Percentiles rank a stretch among this genome's conserved stretches.
Evolutionary conservation across 2,329 filamentous ascomycete genomes (phyloP).

Genomic region (Colletotrichum brevisporum): DNA sequence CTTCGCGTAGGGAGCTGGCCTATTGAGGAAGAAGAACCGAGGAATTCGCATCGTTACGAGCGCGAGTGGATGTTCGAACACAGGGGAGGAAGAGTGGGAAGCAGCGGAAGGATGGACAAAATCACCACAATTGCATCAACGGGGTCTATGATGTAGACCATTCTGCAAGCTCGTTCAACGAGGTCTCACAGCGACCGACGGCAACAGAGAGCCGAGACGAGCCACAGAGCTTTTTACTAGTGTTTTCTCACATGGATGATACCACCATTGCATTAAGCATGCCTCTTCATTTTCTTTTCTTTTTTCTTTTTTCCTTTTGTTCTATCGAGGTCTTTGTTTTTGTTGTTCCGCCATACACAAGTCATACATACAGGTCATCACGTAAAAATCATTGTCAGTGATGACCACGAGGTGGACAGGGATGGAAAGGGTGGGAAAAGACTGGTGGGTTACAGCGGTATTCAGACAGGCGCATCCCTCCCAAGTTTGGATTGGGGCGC

Average conservation of each 20-base stretch:
- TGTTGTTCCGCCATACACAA: conserved; percentile 40
- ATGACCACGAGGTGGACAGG: conserved; percentile 14
- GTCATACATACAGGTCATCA: conserved; percentile 39
- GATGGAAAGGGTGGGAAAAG: conserved; percentile 2
- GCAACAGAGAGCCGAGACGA: conserved; percentile 40
- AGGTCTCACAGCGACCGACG: conserved; percentile 38
- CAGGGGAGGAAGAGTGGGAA: conserved; percentile 12
- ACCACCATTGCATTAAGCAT: conserved; percentile 58
- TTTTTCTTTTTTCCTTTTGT: conserved; percentile 45
- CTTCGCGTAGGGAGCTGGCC: conserved; percentile 31
- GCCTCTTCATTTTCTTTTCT: conserved; percentile 47
- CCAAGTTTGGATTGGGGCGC: conserved; percentile 9
- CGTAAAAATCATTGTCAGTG: conserved; percentile 35
- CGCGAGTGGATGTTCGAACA: background rate
- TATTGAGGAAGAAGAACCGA: conserved; percentile 1
- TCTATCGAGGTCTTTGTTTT: conserved; percentile 37
- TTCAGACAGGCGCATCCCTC: conserved; percentile 27
- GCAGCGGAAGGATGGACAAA: conserved; percentile 23
- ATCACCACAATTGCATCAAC: conserved; percentile 38
- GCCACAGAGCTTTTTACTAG: conserved; percentile 41
- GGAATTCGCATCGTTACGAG: conserved; percentile 17
- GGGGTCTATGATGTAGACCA: conserved; percentile 33
- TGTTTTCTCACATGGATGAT: conserved; percentile 55
- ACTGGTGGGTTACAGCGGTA: conserved; percentile 19
- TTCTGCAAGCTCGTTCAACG: conserved; percentile 36